Base-by-base conservation (phyloP, 148 eudicot genomes). In the Fagopyrum homotropicum region DNA sequence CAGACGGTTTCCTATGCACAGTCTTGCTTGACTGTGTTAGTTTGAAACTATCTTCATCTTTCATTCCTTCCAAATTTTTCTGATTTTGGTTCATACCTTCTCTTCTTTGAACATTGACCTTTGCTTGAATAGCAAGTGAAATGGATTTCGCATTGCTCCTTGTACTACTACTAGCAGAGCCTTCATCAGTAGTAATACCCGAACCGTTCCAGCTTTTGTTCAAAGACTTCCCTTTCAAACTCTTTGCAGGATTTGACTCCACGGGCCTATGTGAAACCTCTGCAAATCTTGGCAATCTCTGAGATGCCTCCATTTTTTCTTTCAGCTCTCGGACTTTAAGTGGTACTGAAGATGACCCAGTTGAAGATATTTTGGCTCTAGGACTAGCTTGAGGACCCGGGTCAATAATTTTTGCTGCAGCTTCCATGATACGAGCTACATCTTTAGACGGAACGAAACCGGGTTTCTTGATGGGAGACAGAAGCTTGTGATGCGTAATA, bases 71-170 rank as follows among this genome's bases (percentile, higher is more conserved):
- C 26, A 75, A 35, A 64, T 73, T 82, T 78, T 80, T 81, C 75
- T 79, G 79, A 68, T 73, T 77, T 12, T 80, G 69, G 72, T 66
- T 78, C 80, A 87, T 60, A 30, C 91, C 88, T 83, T 85, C 99
- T 80, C 99, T 82, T 81, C 81, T 95, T 82, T 89, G 97, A 76
- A 95, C 97, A 77, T 95, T 95, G 46, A 83, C 97, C 80, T 95
- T 95, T 14, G 99, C 99, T 83, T 92, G 97, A 59, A 95, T 77
- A 11, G 99, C 99, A 72, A 95, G 93, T 30, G 99, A 95, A 70
- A 95, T 73, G 30, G 94, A 92, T 75, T 88, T 95, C 45, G 89
- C 89, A 48, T 84, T 91, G 66, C 72, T 85, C 74, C 85, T 85
- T 29, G 30, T 54, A 77, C 78, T 55, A 77, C 78, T 55, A 61